Evolutionary conservation across 2,329 filamentous ascomycete species (phyloP), one percentile per base, ranked within the genome.

Genomic region (Fusarium zealandicum): DNA sequence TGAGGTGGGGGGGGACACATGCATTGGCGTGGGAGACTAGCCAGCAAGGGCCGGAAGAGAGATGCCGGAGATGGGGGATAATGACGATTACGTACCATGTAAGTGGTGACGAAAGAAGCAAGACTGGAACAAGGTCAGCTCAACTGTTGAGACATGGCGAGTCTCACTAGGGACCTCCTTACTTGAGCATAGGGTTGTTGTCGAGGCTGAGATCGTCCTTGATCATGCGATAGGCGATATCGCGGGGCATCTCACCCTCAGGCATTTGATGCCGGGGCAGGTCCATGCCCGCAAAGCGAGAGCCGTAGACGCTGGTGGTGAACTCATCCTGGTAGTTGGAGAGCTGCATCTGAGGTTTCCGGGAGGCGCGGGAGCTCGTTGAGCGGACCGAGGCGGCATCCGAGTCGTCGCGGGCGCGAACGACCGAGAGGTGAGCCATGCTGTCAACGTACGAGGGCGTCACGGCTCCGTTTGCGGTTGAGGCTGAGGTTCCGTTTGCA

Each of bases 171-270:
- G n/a, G n/a, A n/a, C n/a, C n/a, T n/a, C n/a, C 81, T 65, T 76
- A 90, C 87, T 89, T 91, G 60, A 96, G 82, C 81, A 92, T 93
- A 8, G 92, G 92, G 66, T 93, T 96, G 50, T 92, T 92, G 72
- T 98, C 93, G 45, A 97, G 80, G 61, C 90, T 95, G 61, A 97
- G 80, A 70, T 96, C 91, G 73, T 97, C 93, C 80, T 92, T 93
- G 81, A 97, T 97, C 90, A 97, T 90, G 41, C 92, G 88, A 75
- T 97, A 96, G n/a, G 93, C 93, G 45, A 96, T 84, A 64, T 96
- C 90, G 65, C 85, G 87, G 37, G 93, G 93, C 93, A 97, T 96
- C 76, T 96, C 90, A 16, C 77, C 69, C 67, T 96, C 92, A 1
- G 93, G 92, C 85, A 98, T 97, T 77, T 92, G 89, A 70, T 90